Evolutionary conservation across 106 monocot species (phyloP).

Genomic region (Cymbidium sinense): DNA sequence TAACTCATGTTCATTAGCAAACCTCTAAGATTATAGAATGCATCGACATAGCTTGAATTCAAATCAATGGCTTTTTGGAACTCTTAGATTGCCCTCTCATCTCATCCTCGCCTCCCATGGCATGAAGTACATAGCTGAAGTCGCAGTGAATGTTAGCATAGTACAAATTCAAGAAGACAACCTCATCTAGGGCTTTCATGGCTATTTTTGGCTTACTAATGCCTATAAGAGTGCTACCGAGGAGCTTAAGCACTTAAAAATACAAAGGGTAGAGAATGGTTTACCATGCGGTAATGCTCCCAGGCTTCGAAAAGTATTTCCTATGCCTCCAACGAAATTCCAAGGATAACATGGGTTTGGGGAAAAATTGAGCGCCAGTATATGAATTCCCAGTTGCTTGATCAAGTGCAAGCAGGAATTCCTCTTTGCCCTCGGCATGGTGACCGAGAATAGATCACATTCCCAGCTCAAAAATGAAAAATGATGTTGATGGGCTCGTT

Average conservation of each 20-base stretch:
- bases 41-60: slow-evolving; percentile 71
- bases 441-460: slow-evolving; percentile 53
- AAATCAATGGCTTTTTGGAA: slow-evolving; percentile 86
- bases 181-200: slow-evolving; percentile 70
- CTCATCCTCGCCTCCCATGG: slow-evolving; percentile 63
- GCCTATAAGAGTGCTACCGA: slow-evolving; percentile 74
- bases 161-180: slow-evolving; percentile 46
- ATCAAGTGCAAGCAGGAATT: slow-evolving; percentile 68
- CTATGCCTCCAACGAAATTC: slow-evolving; percentile 61
- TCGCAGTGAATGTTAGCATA: slow-evolving; percentile 81
- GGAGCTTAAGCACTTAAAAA: slow-evolving; percentile 65
- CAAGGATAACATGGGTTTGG: slow-evolving; percentile 77
- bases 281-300: slow-evolving; percentile 76
- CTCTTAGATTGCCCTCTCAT: slow-evolving; percentile 69
- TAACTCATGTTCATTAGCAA: slow-evolving; percentile 61
- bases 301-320: slow-evolving; percentile 71
- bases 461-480: slow-evolving; percentile 62
- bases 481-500: slow-evolving; percentile 59
- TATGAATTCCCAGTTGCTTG: slow-evolving; percentile 55
- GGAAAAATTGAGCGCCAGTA: slow-evolving; percentile 55
- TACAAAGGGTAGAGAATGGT: slow-evolving; percentile 67
- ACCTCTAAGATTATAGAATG: slow-evolving; percentile 75
- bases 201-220: slow-evolving; percentile 69
- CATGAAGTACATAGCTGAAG: slow-evolving; percentile 64
- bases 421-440: slow-evolving; percentile 65